phyloP scores from a whole-genome alignment of 2,329 filamentous ascomycete genomes.

The Beauveria bassiana region DNA sequence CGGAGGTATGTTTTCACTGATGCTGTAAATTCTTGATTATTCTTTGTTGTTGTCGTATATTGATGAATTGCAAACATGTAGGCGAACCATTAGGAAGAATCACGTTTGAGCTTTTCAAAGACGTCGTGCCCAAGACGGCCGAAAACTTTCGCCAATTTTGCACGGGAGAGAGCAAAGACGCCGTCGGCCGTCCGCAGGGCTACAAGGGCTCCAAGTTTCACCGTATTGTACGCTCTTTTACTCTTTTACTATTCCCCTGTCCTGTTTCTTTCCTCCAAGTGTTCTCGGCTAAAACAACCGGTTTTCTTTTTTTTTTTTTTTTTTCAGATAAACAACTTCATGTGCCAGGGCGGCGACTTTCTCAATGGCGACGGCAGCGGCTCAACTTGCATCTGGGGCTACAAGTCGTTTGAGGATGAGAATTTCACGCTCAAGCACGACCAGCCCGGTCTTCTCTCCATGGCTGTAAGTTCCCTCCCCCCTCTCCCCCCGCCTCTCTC shows the following conservation, averaged over 20 bases:
- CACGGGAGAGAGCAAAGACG: slow-evolving; percentile 82
- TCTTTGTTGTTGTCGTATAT: no score
- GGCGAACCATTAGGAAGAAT: slow-evolving; percentile 81
- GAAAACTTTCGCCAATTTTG: slow-evolving; percentile 98
- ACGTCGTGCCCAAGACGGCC: slow-evolving; percentile 77
- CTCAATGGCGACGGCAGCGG: slow-evolving; percentile 89
- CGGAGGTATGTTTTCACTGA: slow-evolving; percentile 49
- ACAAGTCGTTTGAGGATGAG: slow-evolving; percentile 79
- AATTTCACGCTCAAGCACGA: slow-evolving; percentile 79
- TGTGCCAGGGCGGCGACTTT: slow-evolving; percentile 97
- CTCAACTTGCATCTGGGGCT: slow-evolving; percentile 80
- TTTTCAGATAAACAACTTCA: slow-evolving; percentile 50
- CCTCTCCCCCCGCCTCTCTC: background rate
- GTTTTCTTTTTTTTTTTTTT: no score
- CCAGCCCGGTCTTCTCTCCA: slow-evolving; percentile 72
- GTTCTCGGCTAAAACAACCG: no score
- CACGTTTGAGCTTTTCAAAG: slow-evolving; percentile 83
- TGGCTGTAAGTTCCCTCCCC: slow-evolving; percentile 62
- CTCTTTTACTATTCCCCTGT: background rate
- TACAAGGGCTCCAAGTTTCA: slow-evolving; percentile 96
- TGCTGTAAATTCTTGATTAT: no score
- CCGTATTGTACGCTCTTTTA: slow-evolving; percentile 60
- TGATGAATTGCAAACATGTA: slow-evolving; percentile 24
- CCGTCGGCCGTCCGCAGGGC: slow-evolving; percentile 70
- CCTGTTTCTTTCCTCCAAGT: no score